Conservation (phyloP, 2,329 filamentous ascomycete genomes). For the Aspergillus pseudonomiae region DNA sequence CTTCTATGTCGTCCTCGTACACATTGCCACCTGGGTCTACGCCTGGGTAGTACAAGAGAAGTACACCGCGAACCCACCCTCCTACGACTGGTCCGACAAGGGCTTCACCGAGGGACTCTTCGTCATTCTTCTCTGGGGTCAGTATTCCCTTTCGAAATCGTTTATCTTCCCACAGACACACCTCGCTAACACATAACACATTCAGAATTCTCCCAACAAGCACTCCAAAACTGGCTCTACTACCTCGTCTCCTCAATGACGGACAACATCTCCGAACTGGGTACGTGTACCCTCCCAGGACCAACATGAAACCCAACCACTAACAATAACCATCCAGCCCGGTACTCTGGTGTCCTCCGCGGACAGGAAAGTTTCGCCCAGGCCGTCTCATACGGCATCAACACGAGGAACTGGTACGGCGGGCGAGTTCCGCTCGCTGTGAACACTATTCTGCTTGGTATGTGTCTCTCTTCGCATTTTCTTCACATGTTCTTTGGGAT, state of each 20-base stretch:
- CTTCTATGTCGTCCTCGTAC: constrained; percentile 50
- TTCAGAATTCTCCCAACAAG: constrained; percentile 51
- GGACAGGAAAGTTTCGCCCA: constrained; percentile 52
- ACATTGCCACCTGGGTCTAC: constrained; percentile 56
- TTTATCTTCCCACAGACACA: neutral
- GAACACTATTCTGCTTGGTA: constrained; percentile 40
- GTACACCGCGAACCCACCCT: constrained; percentile 48
- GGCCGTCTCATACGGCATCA: constrained; percentile 49
- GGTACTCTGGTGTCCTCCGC: constrained; percentile 47
- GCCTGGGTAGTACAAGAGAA: constrained; percentile 58
- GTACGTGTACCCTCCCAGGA: constrained; percentile 13
- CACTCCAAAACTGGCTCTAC: constrained; percentile 60
- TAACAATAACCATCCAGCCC: constrained; percentile 23
- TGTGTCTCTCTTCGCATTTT: constrained; percentile 2
- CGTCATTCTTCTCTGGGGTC: constrained; percentile 52
- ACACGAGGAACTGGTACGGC: constrained; percentile 48
- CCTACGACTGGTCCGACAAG: constrained; percentile 45
- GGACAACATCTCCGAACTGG: constrained; percentile 57
- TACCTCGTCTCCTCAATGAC: constrained; percentile 59
- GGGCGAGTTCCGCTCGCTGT: constrained; percentile 46
- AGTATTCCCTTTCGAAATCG: neutral
- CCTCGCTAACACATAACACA: constrained; percentile 6
- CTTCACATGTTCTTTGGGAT: neutral
- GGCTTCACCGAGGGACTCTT: constrained; percentile 54
- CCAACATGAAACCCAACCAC: neutral